Base-by-base conservation (phyloP, 2,329 filamentous ascomycete species). In the Botrytis fragariae region DNA sequence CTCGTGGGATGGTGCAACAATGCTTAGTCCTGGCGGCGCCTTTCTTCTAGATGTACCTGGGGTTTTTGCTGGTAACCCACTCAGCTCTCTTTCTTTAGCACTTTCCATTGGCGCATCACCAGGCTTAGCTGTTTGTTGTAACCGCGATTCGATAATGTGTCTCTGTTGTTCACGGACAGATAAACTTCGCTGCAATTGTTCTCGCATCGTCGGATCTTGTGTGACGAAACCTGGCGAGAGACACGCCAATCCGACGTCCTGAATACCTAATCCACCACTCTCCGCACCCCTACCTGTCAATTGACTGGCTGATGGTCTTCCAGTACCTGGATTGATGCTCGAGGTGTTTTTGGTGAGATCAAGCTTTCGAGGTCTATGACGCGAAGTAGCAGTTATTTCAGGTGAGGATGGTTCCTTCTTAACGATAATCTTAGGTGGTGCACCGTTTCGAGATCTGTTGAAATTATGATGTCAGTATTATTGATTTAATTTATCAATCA, bases 351-450 rank as follows among this genome's bases (percentile, higher is more conserved):
- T 91, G 75, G 93, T 93, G 45, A 97, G 87, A 82, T 96, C 93
- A 73, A 97, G 87, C 80, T 90, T 91, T 79, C 92, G 89, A 22
- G 93, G 93, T 74, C 93, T 88, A 79, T 93, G 93, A 69, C 93
- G 89, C 71, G 92, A 88, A 74, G 72, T 71, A 22, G 90, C 88
- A 70, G 90, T 87, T 79, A 96, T 89, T 76, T 92, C 92, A 71
- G 95, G 95, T 64, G 95, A 98, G 60, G 92, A 97, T 59, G 92
- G 89, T 83, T 99, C 96, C 84, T 98, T 98, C 87, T 98, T 98
- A 74, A 99, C 95, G 76, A 97, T 88, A 76, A 98, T 97, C 84
- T 93, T 95, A 59, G 93, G 93, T 74, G 86, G 77, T 64, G 75
- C 83, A 63, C 84, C 86, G 85, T 83, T 86, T 84, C 86, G 87